Evolutionary conservation across 2,329 filamentous ascomycete species (phyloP).

Genomic region (Exophiala sp.): DNA sequence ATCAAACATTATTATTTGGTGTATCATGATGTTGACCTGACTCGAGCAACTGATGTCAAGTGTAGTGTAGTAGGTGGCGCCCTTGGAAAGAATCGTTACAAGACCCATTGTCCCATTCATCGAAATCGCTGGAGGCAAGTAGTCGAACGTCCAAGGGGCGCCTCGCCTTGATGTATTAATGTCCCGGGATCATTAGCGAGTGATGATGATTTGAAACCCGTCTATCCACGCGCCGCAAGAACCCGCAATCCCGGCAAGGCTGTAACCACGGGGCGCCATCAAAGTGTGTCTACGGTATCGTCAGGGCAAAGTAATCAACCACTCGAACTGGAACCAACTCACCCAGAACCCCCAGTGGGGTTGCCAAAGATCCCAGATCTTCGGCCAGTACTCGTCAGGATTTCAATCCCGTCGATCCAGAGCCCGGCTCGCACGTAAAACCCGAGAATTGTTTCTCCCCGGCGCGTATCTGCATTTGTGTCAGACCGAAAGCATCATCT

Average conservation of each 20-base stretch:
- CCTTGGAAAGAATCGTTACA: background rate
- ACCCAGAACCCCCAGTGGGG: conserved; percentile 71
- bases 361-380: conserved; percentile 84
- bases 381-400: conserved; percentile 82
- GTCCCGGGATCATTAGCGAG: conserved; percentile 46
- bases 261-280: conserved; percentile 83
- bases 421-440: conserved; percentile 74
- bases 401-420: conserved; percentile 83
- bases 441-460: conserved; percentile 79
- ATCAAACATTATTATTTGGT: conserved; percentile 9
- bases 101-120: conserved; percentile 1
- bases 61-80: background rate
- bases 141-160: background rate
- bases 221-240: conserved; percentile 76
- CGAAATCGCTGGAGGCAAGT: background rate
- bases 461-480: conserved; percentile 62
- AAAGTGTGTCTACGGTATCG: conserved; percentile 62
- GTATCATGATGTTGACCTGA: conserved; percentile 1
- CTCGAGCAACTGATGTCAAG: background rate
- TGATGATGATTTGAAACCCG: conserved; percentile 75
- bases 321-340: conserved; percentile 41
- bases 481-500: conserved; percentile 25
- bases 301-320: conserved; percentile 3
- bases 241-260: conserved; percentile 79
- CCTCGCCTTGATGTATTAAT: background rate